Percentiles rank a stretch among this genome's conserved stretches.
These are phyloP conservation scores for Pythium apleroticum DNA, from an alignment of 352 stramenopile genomes.

Conservation along the genomic window DNA sequence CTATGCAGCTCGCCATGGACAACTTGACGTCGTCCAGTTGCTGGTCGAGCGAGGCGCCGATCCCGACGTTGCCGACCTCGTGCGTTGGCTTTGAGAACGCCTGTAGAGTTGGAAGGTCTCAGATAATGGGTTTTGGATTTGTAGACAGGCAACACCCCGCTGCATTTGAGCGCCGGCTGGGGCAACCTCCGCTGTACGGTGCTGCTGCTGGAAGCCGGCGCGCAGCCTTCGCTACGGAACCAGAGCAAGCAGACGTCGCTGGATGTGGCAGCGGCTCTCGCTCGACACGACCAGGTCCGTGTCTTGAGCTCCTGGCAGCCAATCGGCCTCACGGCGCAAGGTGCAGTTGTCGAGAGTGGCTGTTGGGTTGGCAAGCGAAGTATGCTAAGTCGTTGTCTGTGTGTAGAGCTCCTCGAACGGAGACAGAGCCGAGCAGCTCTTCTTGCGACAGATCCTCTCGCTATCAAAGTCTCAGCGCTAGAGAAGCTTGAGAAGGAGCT, in stretches of 20 bases:
- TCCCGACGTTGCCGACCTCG: constrained; percentile 45
- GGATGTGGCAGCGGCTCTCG: constrained; percentile 38
- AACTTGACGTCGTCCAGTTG: constrained; percentile 45
- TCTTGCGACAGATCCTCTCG: constrained; percentile 4
- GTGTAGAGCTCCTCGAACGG: constrained; percentile 13
- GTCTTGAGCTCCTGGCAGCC: constrained; percentile 59
- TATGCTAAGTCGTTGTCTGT: not conserved
- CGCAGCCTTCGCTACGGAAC: constrained; percentile 33
- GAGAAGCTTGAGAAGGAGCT: constrained; percentile 24
- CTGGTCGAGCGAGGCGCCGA: constrained; percentile 49
- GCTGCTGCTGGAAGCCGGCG: constrained; percentile 55
- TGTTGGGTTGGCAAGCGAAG: too few relatives aligned
- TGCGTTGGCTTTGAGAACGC: constrained; percentile 30
- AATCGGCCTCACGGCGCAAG: constrained; percentile 36
- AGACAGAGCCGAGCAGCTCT: constrained; percentile 1
- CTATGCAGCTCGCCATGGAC: constrained; percentile 55
- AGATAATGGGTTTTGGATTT: not conserved
- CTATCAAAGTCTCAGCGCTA: constrained; percentile 9
- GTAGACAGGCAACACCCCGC: constrained; percentile 62
- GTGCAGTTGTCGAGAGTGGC: constrained; percentile 17
- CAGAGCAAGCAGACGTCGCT: constrained; percentile 36
- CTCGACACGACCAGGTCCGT: constrained; percentile 34
- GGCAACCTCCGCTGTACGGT: constrained; percentile 54
- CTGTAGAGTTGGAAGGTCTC: too few relatives aligned
- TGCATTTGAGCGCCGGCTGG: constrained; percentile 73